Conservation (phyloP, 345 rosid species). For the Brassica incana region DNA sequence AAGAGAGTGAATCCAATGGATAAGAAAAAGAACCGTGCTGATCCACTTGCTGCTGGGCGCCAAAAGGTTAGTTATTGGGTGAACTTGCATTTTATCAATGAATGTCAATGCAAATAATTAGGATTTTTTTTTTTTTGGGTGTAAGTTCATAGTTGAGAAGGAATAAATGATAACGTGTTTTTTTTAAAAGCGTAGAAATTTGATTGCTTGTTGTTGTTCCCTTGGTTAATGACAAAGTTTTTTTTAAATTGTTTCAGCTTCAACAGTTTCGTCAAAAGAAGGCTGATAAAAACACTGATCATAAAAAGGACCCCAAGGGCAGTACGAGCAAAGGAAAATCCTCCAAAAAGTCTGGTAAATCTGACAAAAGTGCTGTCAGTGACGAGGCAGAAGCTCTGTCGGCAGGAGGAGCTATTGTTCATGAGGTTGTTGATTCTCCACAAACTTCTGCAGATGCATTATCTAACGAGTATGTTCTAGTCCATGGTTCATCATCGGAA, state of each 20-base stretch:
- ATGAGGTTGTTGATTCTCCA: conserved; percentile 39
- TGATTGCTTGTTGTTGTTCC: conserved; percentile 13
- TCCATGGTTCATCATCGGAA: conserved; percentile 39
- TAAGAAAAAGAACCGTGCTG: conserved; percentile 83
- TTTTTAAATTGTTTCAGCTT: conserved; percentile 54
- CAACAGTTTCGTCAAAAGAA: conserved; percentile 96
- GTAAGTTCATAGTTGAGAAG: conserved; percentile 2
- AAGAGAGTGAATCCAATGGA: conserved; percentile 64
- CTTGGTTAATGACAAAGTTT: background rate
- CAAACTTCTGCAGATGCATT: conserved; percentile 39
- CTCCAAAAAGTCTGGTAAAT: conserved; percentile 57
- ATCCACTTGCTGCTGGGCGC: conserved; percentile 92
- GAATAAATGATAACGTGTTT: conserved; percentile 5
- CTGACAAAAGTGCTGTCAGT: conserved; percentile 41
- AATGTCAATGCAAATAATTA: background rate
- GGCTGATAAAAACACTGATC: conserved; percentile 57
- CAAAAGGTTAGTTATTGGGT: conserved; percentile 61
- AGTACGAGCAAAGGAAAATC: conserved; percentile 73
- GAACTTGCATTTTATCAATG: background rate
- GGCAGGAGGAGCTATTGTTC: background rate
- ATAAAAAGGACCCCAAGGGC: conserved; percentile 67
- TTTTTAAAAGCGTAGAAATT: background rate
- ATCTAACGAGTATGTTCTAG: conserved; percentile 40
- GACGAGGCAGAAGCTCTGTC: conserved; percentile 34
- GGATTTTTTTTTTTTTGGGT: background rate